A percentile compares a stretch with the other conserved stretches of the same genome.
These are phyloP conservation scores for Clonostachys sp. DNA, from an alignment of 2,329 filamentous ascomycete species.

Conservation along the genomic window DNA sequence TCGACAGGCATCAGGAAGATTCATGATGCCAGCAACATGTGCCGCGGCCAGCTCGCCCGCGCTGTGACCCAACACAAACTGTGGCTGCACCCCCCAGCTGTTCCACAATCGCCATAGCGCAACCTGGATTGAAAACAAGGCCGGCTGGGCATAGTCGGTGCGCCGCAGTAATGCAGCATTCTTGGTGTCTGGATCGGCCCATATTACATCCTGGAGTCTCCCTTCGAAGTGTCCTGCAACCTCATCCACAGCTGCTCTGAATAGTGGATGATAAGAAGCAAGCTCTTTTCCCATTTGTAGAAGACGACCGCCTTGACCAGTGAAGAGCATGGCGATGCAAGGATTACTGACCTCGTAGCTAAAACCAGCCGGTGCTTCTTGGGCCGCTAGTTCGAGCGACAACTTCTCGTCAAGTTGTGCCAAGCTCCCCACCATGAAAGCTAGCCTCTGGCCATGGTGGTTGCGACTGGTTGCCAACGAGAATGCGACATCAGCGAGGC, in stretches of 20 bases:
- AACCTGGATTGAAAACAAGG: constrained; percentile 23
- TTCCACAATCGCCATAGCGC: constrained; percentile 21
- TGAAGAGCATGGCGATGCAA: constrained; percentile 23
- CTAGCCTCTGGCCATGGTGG: background rate
- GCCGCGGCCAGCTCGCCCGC: constrained; percentile 18
- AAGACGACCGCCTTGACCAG: constrained; percentile 25
- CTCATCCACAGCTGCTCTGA: constrained; percentile 14
- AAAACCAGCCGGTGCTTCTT: background rate
- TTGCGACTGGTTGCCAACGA: background rate
- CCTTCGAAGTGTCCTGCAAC: constrained; percentile 11
- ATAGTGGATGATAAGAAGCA: constrained; percentile 13
- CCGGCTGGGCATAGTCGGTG: constrained; percentile 23
- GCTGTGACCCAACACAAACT: constrained; percentile 15
- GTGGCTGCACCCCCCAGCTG: constrained; percentile 18
- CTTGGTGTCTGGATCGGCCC: constrained; percentile 13
- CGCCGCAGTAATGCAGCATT: constrained; percentile 13
- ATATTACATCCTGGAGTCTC: constrained; percentile 16
- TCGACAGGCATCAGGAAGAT: constrained; percentile 20
- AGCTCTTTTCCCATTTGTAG: constrained; percentile 22
- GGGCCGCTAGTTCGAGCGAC: background rate
- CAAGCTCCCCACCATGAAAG: background rate
- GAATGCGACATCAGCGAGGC: constrained; percentile 5
- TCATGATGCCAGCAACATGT: constrained; percentile 20
- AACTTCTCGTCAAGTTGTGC: constrained; percentile 2
- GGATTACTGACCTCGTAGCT: background rate